These are phyloP conservation scores for Gentiana straminea DNA, from an alignment of 257 asterid genomes.

Conservation along the genomic window DNA sequence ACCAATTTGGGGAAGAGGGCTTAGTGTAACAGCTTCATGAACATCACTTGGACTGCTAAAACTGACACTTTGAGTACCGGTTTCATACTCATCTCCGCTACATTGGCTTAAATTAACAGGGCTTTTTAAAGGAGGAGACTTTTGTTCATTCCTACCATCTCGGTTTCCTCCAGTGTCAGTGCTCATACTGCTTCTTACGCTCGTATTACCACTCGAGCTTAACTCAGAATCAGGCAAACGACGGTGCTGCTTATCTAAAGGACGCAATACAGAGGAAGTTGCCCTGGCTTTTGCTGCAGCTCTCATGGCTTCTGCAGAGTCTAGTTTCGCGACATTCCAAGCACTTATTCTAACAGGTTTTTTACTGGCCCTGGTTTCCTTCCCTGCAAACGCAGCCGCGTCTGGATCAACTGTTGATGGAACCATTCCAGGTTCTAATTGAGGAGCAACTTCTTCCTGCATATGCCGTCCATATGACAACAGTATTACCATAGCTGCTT, in stretches of 20 bases:
- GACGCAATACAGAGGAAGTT: constrained; percentile 88
- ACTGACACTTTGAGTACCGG: constrained; percentile 78
- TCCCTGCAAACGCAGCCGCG: constrained; percentile 47
- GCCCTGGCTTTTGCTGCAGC: constrained; percentile 99
- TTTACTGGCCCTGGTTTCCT: constrained; percentile 47
- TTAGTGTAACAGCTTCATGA: constrained; percentile 68
- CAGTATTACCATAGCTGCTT: too few relatives aligned
- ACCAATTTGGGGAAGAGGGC: constrained; percentile 76
- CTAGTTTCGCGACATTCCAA: constrained; percentile 95
- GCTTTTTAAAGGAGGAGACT: constrained; percentile 42
- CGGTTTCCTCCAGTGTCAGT: constrained; percentile 60
- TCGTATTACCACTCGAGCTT: constrained; percentile 77
- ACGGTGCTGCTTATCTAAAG: constrained; percentile 38
- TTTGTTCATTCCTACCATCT: constrained; percentile 33
- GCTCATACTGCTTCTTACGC: constrained; percentile 83
- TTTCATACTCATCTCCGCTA: constrained; percentile 78
- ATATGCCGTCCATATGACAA: constrained; percentile 12
- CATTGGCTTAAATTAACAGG: constrained; percentile 70
- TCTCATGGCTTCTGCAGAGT: constrained; percentile 80
- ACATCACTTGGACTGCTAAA: constrained; percentile 81
- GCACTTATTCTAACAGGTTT: constrained; percentile 78
- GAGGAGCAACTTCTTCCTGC: constrained; percentile 99
- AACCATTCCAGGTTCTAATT: constrained; percentile 86
- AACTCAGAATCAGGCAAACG: constrained; percentile 62
- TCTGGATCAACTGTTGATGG: constrained; percentile 98